phyloP scores from a whole-genome alignment of 2,329 filamentous ascomycete genomes.

The Sarocladium strictum region DNA sequence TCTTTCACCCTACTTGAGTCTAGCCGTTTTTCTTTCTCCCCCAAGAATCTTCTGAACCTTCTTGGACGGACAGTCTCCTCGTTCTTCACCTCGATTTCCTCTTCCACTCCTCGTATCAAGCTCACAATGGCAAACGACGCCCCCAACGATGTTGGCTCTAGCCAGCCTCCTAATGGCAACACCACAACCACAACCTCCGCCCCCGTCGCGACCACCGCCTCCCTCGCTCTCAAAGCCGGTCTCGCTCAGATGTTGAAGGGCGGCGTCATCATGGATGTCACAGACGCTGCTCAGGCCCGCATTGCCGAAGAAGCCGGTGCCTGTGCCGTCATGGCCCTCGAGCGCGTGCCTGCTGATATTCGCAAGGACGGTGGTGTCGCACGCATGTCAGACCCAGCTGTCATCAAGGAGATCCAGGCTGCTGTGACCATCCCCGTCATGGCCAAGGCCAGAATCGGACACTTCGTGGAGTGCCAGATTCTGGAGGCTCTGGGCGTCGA shows the following conservation, averaged over 20 bases:
- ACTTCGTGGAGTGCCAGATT: constrained; percentile 98
- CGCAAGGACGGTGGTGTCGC: constrained; percentile 86
- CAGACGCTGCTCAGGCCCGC: constrained; percentile 86
- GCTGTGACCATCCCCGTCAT: constrained; percentile 97
- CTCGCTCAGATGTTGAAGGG: constrained; percentile 98
- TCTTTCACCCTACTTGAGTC: not conserved
- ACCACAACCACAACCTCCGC: constrained; percentile 18
- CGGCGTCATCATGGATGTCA: constrained; percentile 99
- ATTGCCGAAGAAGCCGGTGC: constrained; percentile 97
- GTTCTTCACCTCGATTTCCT: not conserved
- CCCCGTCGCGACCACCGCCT: constrained; percentile 25
- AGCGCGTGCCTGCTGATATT: constrained; percentile 96
- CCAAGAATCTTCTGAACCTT: too few species aligned
- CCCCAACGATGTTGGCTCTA: constrained; percentile 2
- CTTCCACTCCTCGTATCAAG: not conserved
- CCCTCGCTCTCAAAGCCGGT: constrained; percentile 89
- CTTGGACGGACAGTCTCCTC: too few species aligned
- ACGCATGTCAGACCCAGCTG: constrained; percentile 89
- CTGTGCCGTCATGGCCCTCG: constrained; percentile 95
- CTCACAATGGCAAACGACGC: constrained; percentile 28
- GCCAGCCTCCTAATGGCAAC: constrained; percentile 11
- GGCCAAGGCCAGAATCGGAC: constrained; percentile 96
- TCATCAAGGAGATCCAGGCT: constrained; percentile 94
- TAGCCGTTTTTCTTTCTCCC: not conserved
- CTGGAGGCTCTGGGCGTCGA: constrained; percentile 92